Base-by-base conservation (phyloP, 129 eudicot species). In the Pulicaria dysenterica region DNA sequence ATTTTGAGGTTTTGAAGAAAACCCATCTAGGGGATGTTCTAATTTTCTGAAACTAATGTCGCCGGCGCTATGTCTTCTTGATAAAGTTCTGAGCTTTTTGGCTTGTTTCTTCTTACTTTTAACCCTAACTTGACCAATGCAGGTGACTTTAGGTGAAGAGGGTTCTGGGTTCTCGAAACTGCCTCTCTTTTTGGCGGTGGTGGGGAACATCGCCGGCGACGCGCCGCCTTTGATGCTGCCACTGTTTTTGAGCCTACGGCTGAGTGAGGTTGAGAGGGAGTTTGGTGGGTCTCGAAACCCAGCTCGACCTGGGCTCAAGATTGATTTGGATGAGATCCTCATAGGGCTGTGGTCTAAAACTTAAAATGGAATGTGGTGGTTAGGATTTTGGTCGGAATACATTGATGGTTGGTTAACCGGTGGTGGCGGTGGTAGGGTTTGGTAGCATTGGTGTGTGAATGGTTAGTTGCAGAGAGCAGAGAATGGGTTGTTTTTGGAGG, bases 61-160 rank as follows among this genome's bases (percentile, higher is more conserved):
- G 8, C 84, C 85, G 51, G 73, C 73, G 63, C 82, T 77, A 43
- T 83, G 78, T 74, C 89, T 80, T 67, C 83, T 82, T 2, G 93
- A 81, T 17, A 85, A 81, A 40, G 77, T 74, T 61, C 85, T 48
- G 15, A 81, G 83, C 75, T 87, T 87, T 77, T 84, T 87, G 1
- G 81, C 90, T 64, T 87, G 87, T 24, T 93, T 93, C 77, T 72
- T 79, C 64, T 93, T 93, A 14, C 83, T 81, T 64, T 88, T 90
- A 3, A 93, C 95, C 6, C 96, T 79, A 12, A 93, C 98, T 57
- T 92, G 98, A 14, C 98, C 96, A 70, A 90, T 93, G 84, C 98
- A 90, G 36, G 98, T 93, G 44, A 93, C 98, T 72, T 93, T 93
- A 5, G 98, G 96, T 3, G 96, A 93, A 69, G 92, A 85, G 10